Base-by-base conservation (phyloP, 2,329 filamentous ascomycete species). In the Monosporascus ibericus region DNA sequence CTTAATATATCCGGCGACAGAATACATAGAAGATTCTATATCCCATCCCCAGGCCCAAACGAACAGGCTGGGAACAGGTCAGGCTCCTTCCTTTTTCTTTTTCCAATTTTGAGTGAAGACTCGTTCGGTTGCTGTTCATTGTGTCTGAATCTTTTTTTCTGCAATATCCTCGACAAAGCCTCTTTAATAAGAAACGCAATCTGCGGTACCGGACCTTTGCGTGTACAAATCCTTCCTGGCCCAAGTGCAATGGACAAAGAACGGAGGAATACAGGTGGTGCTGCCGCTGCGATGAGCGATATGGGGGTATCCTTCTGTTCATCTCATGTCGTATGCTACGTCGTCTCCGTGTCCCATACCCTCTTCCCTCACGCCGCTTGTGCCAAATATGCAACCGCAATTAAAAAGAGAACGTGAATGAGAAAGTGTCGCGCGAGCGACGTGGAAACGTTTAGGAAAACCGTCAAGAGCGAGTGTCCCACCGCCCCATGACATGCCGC, bases 11-110 rank as follows among this genome's bases (percentile, higher is more conserved):
- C 72, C 71, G 68, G 72, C 64, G 70, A 68, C 69, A 65, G 70
- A 72, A 65, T 66, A 67, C 66, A 64, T 65, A 59, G 59, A 63
- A 66, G 56, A 63, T 60, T 75, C 70, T 75, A 72, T 70, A 30
- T 65, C 64, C 64, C 68, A 68, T 67, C 63, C 61, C 63, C 60
- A 59, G 59, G 51, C 56, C 55, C 52, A 58, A 53, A 56, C 53
- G 52, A 56, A 57, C 56, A 58, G 55, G 51, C 20, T n/a, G 20
- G 42, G 42, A 17, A 46, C 17, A 53, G 51, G 49, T 47, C 52
- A 52, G 48, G 52, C 52, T 56, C 55, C 52, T 51, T 56, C n/a
- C 44, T 48, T 49, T 56, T 57, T 58, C 56, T 48, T 50, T 46
- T 54, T 57, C 59, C 59, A 63, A 61, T 58, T 55, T 62, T 55